Percentiles rank a stretch among this genome's conserved stretches.
phyloP scores from a whole-genome alignment of 2,329 filamentous ascomycete species.

The Aciculosporium take region DNA sequence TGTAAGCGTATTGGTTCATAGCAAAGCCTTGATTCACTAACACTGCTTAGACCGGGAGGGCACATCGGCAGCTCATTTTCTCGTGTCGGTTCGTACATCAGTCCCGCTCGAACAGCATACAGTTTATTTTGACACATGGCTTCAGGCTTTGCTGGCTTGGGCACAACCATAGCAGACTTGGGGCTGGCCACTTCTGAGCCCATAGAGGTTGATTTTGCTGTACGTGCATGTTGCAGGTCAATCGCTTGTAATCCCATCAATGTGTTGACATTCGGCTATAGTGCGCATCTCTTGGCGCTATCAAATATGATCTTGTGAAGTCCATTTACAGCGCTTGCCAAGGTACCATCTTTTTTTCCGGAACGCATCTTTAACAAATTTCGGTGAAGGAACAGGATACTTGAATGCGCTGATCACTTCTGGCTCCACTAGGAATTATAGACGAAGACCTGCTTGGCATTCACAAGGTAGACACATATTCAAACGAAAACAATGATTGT shows the following conservation, averaged over 20 bases:
- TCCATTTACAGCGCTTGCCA: slow-evolving; percentile 40
- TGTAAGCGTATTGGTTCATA: slow-evolving; percentile 38
- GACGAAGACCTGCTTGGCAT: background rate
- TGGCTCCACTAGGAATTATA: background rate
- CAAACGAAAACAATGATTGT: background rate
- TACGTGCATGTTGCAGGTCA: slow-evolving; percentile 21
- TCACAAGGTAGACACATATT: background rate
- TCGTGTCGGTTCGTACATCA: slow-evolving; percentile 17
- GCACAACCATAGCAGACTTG: slow-evolving; percentile 48
- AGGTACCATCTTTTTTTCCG: no score
- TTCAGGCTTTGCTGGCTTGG: slow-evolving; percentile 60
- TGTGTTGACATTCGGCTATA: slow-evolving; percentile 16
- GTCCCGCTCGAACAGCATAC: slow-evolving; percentile 4
- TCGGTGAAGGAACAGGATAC: slow-evolving; percentile 6
- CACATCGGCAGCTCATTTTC: slow-evolving; percentile 17
- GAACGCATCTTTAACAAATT: no score
- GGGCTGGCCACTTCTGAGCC: slow-evolving; percentile 40
- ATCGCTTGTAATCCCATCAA: background rate
- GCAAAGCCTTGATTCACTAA: slow-evolving; percentile 6
- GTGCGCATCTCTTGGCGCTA: slow-evolving; percentile 68
- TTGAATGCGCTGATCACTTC: background rate
- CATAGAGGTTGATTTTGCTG: slow-evolving; percentile 60
- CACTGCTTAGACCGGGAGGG: slow-evolving; percentile 19
- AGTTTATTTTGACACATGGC: background rate
- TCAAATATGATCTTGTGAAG: slow-evolving; percentile 54